A percentile compares a stretch with the other conserved stretches of the same genome.
phyloP scores from a whole-genome alignment of 441 rosid genomes.

The Corymbia citriodora region DNA sequence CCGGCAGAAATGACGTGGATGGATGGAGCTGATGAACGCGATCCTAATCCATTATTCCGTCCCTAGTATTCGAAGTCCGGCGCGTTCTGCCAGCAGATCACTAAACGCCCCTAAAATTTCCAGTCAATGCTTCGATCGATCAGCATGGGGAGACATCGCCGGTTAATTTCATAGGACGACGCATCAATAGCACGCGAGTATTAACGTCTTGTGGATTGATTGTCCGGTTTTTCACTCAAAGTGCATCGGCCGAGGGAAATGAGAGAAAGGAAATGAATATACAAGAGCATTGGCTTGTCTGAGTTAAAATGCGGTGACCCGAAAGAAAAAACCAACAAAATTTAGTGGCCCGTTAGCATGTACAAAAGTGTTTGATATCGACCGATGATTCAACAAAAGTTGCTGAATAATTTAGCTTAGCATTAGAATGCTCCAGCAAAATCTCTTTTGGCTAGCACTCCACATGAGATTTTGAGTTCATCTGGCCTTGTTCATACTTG shows the following conservation, averaged over 20 bases:
- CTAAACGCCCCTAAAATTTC: not conserved
- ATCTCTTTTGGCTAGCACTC: not conserved
- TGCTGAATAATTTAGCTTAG: not conserved
- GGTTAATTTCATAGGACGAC: not conserved
- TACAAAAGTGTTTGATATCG: not conserved
- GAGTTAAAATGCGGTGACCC: not conserved
- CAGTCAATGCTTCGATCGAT: not conserved
- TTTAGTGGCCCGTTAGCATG: not conserved
- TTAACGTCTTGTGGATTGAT: too few species aligned
- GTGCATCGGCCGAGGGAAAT: not conserved
- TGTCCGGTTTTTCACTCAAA: not conserved
- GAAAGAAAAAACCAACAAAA: too few species aligned
- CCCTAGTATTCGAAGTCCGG: not conserved
- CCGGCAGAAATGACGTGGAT: not conserved
- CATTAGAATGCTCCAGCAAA: not conserved
- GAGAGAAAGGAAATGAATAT: not conserved
- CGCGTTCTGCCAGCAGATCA: not conserved
- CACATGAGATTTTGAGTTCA: not conserved
- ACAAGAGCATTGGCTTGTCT: not conserved
- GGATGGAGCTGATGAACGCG: not conserved
- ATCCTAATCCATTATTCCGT: not conserved
- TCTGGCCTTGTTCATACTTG: not conserved
- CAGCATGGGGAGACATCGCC: not conserved
- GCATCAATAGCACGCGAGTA: not conserved
- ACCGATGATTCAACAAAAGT: too few species aligned